Base-by-base conservation (phyloP, 306 rosid species). In the Crotalaria pallida region DNA sequence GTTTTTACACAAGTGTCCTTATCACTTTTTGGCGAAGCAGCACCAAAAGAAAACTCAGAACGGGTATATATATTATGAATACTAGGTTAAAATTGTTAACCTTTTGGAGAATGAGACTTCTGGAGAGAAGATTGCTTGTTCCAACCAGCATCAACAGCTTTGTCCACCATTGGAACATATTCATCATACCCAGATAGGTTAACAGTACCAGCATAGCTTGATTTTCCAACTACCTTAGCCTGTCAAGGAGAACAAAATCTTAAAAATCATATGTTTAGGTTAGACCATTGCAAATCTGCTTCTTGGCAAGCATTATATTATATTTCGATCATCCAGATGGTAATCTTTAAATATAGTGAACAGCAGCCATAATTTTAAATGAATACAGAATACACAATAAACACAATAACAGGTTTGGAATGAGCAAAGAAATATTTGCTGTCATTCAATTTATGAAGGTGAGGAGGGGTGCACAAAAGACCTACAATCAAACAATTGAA, bases 161-260 rank as follows among this genome's bases (percentile, higher is more conserved):
- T 94, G 86, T 94, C 99, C 61, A 94, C 97, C 92, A 94, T 87
- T 57, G 99, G 99, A 67, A 94, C 85, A 65, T 91, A 94, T 70
- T 91, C 99, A 74, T 91, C 97, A 78, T 88, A 91, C 43, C 95
- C 95, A 11, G 87, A 63, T 60, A 94, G 86, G 79, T 33, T 82
- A 67, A 82, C 79, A 11, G 15, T 79, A 75, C 80, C 82, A n/a
- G 78, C 86, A 71, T 71, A 84, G 76, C 76, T 85, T 56, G 89
- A 77, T 84, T 88, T 86, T 70, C 97, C 97, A 55, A 73, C 86
- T 10, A 79, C 81, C 82, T 84, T 91, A 51, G 92, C 84, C 99
- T 94, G 81, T 52, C 48, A 76, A 58, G 16, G 41, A 59, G 71
- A 58, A 33, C 43, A 57, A 51, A 58, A 66, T 40, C 49, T 65